Evolutionary conservation across 371 early-diverging fungal species (phyloP), one percentile per base, ranked within the genome.

Genomic region (Lichtheimia hyalospora): DNA sequence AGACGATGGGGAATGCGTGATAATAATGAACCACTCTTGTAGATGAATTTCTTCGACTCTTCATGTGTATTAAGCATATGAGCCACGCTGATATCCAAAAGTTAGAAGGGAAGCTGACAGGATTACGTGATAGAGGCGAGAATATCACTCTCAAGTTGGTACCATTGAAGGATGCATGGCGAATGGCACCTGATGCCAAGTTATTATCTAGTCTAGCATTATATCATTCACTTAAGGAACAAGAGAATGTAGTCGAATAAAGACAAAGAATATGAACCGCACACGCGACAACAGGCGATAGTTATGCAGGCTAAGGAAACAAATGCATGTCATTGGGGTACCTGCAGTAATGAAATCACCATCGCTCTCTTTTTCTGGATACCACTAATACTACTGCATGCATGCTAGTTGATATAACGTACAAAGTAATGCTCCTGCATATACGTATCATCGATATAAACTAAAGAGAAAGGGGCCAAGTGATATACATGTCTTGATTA

Each of bases 81-180:
- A 60, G 72, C 0, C 58, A 61, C 23, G 49, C 68, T 1, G 79
- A 92, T 20, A 74, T 92, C 2, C 60, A 73, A 13, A 62, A 64
- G 6, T 63, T 94, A 12, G 82, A 85, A 63, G 92, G 87, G 5
- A 83, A 82, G 58, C 60, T 91, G 13, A 77, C 86, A 15, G 93
- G 95, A 3, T 69, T 92, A 23, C 74, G 89, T n/a, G 85, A 86
- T 6, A 79, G 87, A 42, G 95, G 92, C 12, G 95, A 94, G 70
- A 80, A 74, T 14, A 94, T 94, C 53, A 79, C 86, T 1, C 55
- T 93, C 21, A 76, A 83, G 28, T 54, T 93, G 20, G 87, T 89
- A 0, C 62, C 78, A 6, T 63, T 93, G 54, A 75, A 81, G 48
- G 81, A 91, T 21, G 81, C 89, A 10, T 92, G 89, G 86, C 75